phyloP scores from a whole-genome alignment of 2,329 filamentous ascomycete genomes.

The Macrophomina pseudophaseolina region DNA sequence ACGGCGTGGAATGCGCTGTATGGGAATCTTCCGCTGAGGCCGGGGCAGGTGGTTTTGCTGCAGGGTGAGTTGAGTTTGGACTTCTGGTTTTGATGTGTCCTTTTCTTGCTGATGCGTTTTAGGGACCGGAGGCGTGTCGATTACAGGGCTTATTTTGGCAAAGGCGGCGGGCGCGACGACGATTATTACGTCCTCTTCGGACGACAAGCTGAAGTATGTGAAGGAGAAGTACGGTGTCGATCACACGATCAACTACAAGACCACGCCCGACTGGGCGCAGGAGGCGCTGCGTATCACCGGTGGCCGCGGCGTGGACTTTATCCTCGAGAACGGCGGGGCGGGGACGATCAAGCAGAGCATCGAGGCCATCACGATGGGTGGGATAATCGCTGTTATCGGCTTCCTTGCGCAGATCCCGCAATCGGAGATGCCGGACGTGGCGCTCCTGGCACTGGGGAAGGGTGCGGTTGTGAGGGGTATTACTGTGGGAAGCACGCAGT shows the following conservation, averaged over 20 bases:
- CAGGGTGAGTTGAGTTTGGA: slow-evolving; percentile 18
- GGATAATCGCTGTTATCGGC: slow-evolving; percentile 8
- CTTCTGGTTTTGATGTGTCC: not conserved
- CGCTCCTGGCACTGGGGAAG: slow-evolving; percentile 37
- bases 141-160: slow-evolving; percentile 40
- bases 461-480: slow-evolving; percentile 44
- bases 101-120: not conserved
- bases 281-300: slow-evolving; percentile 53
- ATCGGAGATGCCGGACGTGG: slow-evolving; percentile 41
- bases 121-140: slow-evolving; percentile 28
- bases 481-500: slow-evolving; percentile 41
- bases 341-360: slow-evolving; percentile 49
- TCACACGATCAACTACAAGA: slow-evolving; percentile 57
- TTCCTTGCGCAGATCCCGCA: slow-evolving; percentile 28
- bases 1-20: slow-evolving; percentile 34
- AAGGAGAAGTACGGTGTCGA: slow-evolving; percentile 49
- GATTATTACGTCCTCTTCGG: slow-evolving; percentile 56
- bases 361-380: slow-evolving; percentile 29
- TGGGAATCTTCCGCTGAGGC: slow-evolving; percentile 31
- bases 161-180: slow-evolving; percentile 53
- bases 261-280: slow-evolving; percentile 50
- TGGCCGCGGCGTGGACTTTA: slow-evolving; percentile 49
- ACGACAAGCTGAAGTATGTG: slow-evolving; percentile 51
- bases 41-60: slow-evolving; percentile 31
- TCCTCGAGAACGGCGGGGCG: slow-evolving; percentile 49